Percentiles rank a stretch among this genome's conserved stretches.
Conservation (phyloP, 352 stramenopile genomes). For the Globisporangium solare region DNA sequence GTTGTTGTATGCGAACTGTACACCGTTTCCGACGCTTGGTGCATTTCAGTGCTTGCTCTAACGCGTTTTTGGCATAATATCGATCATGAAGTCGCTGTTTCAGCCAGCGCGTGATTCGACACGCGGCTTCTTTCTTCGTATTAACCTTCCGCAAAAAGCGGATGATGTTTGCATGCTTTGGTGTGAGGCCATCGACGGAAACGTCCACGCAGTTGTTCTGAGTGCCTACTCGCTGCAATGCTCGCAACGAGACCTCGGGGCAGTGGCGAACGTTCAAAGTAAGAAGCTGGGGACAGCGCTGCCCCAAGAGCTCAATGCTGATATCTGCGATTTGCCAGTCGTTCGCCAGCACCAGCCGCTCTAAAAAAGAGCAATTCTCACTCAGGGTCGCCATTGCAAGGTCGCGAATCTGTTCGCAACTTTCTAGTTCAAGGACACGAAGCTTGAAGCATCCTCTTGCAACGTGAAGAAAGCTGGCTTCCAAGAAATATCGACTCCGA, state of each 20-base stretch:
- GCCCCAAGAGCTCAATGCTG: slow-evolving; percentile 23
- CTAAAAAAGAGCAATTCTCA: slow-evolving; percentile 29
- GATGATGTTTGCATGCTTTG: slow-evolving; percentile 44
- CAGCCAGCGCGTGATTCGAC: slow-evolving; percentile 46
- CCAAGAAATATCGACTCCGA: slow-evolving; percentile 70
- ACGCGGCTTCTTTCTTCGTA: slow-evolving; percentile 24
- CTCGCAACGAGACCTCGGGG: slow-evolving; percentile 46
- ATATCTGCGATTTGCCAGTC: slow-evolving; percentile 71
- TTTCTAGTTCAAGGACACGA: slow-evolving; percentile 54
- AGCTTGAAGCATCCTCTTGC: slow-evolving; percentile 30
- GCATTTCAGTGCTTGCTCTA: slow-evolving; percentile 40
- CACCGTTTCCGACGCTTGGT: slow-evolving; percentile 39
- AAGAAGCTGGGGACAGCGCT: slow-evolving; percentile 25
- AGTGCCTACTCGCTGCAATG: slow-evolving; percentile 31
- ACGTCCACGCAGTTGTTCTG: slow-evolving; percentile 34
- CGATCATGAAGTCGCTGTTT: slow-evolving; percentile 22
- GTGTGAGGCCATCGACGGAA: slow-evolving; percentile 34
- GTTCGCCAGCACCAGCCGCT: slow-evolving; percentile 55
- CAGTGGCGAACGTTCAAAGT: slow-evolving; percentile 58
- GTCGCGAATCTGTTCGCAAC: slow-evolving; percentile 69
- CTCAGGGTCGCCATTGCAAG: slow-evolving; percentile 28
- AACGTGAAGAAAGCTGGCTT: slow-evolving; percentile 46
- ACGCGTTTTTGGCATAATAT: slow-evolving; percentile 28
- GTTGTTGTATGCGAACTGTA: slow-evolving; percentile 45
- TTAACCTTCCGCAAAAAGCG: slow-evolving; percentile 35